These are phyloP conservation scores for Sporothrix curviconia DNA, from an alignment of 2,329 filamentous ascomycete genomes.

Conservation along the genomic window DNA sequence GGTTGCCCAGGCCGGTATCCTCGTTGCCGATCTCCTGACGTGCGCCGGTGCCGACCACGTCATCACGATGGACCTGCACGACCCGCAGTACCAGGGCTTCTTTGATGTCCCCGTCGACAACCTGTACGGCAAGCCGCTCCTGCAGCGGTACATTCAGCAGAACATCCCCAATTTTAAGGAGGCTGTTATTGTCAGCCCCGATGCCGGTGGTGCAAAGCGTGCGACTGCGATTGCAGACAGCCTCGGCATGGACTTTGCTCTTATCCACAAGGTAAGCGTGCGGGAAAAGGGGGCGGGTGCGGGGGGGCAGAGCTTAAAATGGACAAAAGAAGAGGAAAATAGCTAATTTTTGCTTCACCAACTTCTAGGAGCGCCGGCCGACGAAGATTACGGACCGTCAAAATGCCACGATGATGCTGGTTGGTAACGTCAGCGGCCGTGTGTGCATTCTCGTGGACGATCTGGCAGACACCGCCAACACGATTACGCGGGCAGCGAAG, in stretches of 20 bases:
- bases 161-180: constrained; percentile 79
- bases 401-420: constrained; percentile 78
- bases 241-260: constrained; percentile 87
- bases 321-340: neutral
- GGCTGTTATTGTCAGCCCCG: constrained; percentile 89
- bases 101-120: constrained; percentile 99
- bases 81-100: constrained; percentile 96
- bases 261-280: constrained; percentile 86
- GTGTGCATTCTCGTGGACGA: constrained; percentile 90
- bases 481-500: constrained; percentile 92
- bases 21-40: constrained; percentile 88
- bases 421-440: constrained; percentile 64
- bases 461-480: constrained; percentile 91
- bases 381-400: constrained; percentile 69
- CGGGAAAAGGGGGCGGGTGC: neutral
- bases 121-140: constrained; percentile 74
- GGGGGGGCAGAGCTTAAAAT: neutral
- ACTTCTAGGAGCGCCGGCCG: constrained; percentile 43
- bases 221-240: constrained; percentile 92
- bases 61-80: constrained; percentile 91
- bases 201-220: constrained; percentile 93
- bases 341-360: neutral
- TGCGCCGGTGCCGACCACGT: constrained; percentile 95
- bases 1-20: constrained; percentile 93
- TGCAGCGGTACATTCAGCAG: constrained; percentile 66